Evolutionary conservation across 352 stramenopile species (phyloP).

Genomic region (Globisporangium uncinulatum): DNA sequence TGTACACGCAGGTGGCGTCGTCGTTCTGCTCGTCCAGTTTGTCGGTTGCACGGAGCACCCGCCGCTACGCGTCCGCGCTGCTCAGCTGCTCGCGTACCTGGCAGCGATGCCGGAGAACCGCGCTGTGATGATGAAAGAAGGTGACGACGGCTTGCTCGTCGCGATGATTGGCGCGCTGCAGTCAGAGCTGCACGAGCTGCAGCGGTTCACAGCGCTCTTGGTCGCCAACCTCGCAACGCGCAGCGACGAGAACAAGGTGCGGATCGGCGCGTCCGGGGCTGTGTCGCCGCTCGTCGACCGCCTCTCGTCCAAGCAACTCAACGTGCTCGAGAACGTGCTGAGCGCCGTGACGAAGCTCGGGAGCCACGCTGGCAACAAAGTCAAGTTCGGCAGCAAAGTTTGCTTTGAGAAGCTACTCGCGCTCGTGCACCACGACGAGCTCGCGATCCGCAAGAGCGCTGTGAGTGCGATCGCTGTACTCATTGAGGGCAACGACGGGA

Average conservation of each 20-base stretch:
- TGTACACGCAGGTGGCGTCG: conserved; percentile 24
- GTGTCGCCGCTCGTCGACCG: conserved; percentile 46
- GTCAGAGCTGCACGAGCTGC: conserved; percentile 46
- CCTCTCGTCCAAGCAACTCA: conserved; percentile 55
- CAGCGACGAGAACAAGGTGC: conserved; percentile 58
- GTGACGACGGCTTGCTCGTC: conserved; percentile 25
- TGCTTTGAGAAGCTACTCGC: conserved; percentile 67
- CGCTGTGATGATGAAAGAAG: conserved; percentile 31
- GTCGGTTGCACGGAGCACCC: conserved; percentile 11
- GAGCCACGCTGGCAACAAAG: conserved; percentile 68
- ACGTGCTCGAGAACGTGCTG: conserved; percentile 68
- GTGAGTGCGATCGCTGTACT: conserved; percentile 55
- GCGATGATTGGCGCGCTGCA: conserved; percentile 37
- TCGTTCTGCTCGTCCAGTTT: conserved; percentile 31
- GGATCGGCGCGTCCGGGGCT: conserved; percentile 39
- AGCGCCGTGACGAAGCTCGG: conserved; percentile 63
- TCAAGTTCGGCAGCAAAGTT: conserved; percentile 67
- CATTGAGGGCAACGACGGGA: conserved; percentile 59
- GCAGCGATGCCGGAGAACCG: conserved; percentile 44
- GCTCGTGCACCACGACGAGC: conserved; percentile 56
- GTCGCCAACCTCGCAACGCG: conserved; percentile 53
- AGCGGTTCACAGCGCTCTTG: conserved; percentile 49
- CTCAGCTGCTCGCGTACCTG: conserved; percentile 43
- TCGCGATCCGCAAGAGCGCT: conserved; percentile 58
- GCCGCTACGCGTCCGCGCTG: conserved; percentile 23